phyloP scores from a whole-genome alignment of 306 rosid species.

The Pachyrhizus erosus region DNA sequence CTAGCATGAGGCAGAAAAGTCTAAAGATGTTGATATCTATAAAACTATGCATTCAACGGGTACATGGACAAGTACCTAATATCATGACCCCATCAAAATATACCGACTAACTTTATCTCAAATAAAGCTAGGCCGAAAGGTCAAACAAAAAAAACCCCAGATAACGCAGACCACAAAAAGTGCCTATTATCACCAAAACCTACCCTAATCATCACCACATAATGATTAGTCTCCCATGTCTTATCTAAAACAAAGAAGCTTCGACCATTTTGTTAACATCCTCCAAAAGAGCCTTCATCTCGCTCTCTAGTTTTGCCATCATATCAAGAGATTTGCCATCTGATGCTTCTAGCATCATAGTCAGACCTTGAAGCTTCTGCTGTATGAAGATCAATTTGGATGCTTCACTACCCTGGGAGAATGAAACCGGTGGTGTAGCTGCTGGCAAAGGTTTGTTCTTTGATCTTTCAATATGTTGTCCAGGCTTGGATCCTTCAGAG shows the following conservation, averaged over 20 bases:
- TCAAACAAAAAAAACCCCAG: conserved; percentile 24
- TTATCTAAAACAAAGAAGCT: conserved; percentile 49
- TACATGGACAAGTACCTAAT: conserved; percentile 26
- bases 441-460: conserved; percentile 36
- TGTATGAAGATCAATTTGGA: conserved; percentile 55
- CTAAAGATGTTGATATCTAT: conserved; percentile 37
- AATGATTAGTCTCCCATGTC: conserved; percentile 18
- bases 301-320: conserved; percentile 56
- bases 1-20: conserved; percentile 12
- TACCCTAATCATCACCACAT: conserved; percentile 44
- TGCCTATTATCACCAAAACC: conserved; percentile 43
- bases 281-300: conserved; percentile 66
- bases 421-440: conserved; percentile 34
- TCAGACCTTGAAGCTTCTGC: conserved; percentile 62
- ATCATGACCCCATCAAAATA: not conserved
- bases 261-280: conserved; percentile 65
- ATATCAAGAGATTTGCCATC: conserved; percentile 46
- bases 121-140: not conserved
- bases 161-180: conserved; percentile 22
- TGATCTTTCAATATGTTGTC: conserved; percentile 49
- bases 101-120: conserved; percentile 29
- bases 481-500: conserved; percentile 51
- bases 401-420: conserved; percentile 40
- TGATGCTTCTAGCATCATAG: conserved; percentile 57
- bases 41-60: conserved; percentile 35